These are phyloP conservation scores for Coffea eugenioides DNA, from an alignment of 257 asterid species.

Conservation along the genomic window DNA sequence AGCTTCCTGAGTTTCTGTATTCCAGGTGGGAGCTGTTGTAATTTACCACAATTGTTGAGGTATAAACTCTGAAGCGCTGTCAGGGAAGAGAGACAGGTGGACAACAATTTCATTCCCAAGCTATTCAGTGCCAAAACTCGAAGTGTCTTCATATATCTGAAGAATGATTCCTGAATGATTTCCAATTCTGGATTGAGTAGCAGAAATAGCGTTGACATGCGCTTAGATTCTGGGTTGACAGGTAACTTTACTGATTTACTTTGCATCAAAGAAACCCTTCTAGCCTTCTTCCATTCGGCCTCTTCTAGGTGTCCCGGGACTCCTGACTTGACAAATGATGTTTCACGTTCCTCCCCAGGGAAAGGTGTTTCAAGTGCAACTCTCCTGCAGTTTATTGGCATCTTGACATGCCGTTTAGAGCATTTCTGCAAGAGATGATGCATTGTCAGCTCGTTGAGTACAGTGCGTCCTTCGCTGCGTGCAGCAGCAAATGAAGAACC, in stretches of 20 bases:
- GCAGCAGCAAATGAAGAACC: background rate
- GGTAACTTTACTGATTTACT: background rate
- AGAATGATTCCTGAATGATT: too few species aligned
- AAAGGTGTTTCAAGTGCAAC: background rate
- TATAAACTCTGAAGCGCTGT: background rate
- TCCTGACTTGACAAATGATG: background rate
- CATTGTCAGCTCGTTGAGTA: background rate
- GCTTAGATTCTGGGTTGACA: too few species aligned
- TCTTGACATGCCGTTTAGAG: background rate
- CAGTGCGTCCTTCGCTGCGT: background rate
- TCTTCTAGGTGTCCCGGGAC: background rate
- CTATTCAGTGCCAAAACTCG: background rate
- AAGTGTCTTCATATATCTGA: background rate
- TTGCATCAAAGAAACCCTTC: too few species aligned
- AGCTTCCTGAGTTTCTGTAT: background rate
- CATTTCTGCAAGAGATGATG: background rate
- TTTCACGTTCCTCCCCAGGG: background rate
- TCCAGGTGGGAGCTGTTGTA: background rate
- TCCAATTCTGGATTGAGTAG: too few species aligned
- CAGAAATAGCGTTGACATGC: too few species aligned
- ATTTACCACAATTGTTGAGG: background rate
- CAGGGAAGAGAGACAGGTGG: background rate
- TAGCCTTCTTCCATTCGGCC: background rate
- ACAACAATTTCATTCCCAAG: background rate
- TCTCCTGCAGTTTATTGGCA: background rate